phyloP scores from a whole-genome alignment of 2,329 filamentous ascomycete genomes.

The Septoria linicola region DNA sequence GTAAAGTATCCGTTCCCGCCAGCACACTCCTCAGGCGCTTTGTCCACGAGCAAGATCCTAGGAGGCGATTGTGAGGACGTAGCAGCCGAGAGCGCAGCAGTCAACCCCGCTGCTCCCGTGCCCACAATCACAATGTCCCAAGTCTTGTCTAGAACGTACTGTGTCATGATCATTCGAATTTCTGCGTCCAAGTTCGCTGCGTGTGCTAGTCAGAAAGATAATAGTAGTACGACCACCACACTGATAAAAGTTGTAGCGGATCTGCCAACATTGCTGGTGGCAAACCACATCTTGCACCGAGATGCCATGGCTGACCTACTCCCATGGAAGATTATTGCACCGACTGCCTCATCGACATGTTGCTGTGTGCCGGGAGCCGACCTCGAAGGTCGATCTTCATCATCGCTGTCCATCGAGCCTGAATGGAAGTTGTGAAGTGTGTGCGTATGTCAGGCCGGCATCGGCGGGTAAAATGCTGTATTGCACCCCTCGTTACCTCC shows the following conservation, averaged over 20 bases:
- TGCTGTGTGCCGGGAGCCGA: neutral
- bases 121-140: constrained; percentile 57
- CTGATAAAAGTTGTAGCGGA: no score
- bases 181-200: constrained; percentile 6
- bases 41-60: constrained; percentile 58
- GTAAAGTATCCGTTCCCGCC: constrained; percentile 67
- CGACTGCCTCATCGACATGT: constrained; percentile 3
- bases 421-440: no score
- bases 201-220: neutral
- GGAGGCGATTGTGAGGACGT: constrained; percentile 35
- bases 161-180: constrained; percentile 3
- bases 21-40: constrained; percentile 57
- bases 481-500: no score
- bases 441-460: no score
- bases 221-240: no score
- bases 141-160: neutral
- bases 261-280: no score
- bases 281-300: no score
- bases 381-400: neutral
- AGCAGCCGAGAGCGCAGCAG: constrained; percentile 57
- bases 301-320: no score
- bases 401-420: neutral
- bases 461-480: no score
- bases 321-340: constrained; percentile 6
- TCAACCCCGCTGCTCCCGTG: constrained; percentile 64